Conservation (phyloP, 768 basidiomycete species). For the Tylopilus sp. region DNA sequence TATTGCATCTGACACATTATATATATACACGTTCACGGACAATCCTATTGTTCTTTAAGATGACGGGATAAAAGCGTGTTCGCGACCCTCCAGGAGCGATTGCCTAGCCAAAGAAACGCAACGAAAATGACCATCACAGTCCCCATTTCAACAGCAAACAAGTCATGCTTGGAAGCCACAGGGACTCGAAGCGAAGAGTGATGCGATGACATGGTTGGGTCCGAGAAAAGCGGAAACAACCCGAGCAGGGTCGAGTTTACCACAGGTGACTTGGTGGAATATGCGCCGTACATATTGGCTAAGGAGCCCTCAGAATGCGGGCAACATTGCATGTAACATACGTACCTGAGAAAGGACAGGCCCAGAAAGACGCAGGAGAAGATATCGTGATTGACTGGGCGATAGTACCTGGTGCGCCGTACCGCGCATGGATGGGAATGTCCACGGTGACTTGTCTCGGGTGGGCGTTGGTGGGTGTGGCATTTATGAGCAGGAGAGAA, state of each 20-base stretch:
- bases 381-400: conserved; percentile 20
- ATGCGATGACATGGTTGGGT: conserved; percentile 6
- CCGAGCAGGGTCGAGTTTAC: conserved; percentile 22
- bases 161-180: conserved; percentile 31
- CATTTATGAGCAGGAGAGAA: conserved; percentile 33
- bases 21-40: conserved; percentile 5
- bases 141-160: conserved; percentile 34
- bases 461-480: conserved; percentile 11
- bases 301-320: conserved; percentile 2
- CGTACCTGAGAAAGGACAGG: conserved; percentile 28
- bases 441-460: conserved; percentile 21
- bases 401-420: conserved; percentile 31
- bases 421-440: conserved; percentile 45
- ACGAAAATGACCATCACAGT: conserved; percentile 31
- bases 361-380: conserved; percentile 32
- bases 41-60: conserved; percentile 24
- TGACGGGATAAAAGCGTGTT: conserved; percentile 15
- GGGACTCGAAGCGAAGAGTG: conserved; percentile 27
- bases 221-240: conserved; percentile 16
- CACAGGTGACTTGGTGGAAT: conserved; percentile 19
- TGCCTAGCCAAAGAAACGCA: conserved; percentile 34
- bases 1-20: conserved; percentile 17
- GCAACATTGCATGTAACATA: neutral
- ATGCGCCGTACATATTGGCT: conserved; percentile 4
- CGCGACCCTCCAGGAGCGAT: conserved; percentile 26